phyloP scores from a whole-genome alignment of 352 stramenopile species.

The Globisporangium parvum region DNA sequence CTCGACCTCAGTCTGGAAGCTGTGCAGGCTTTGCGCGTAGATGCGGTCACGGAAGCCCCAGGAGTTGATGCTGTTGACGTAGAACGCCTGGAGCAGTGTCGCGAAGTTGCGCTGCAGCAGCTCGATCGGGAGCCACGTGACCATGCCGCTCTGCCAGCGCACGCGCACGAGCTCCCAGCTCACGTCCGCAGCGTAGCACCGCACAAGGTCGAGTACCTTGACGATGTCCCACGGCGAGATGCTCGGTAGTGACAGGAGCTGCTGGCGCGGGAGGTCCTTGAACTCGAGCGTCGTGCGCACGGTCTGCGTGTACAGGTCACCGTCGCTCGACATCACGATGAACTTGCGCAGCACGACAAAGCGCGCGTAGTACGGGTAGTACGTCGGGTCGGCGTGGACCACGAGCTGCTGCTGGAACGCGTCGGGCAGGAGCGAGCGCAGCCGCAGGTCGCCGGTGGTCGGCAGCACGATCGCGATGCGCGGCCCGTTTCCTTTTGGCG shows the following conservation, averaged over 20 bases:
- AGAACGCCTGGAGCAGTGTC: slow-evolving; percentile 64
- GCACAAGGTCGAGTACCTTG: slow-evolving; percentile 67
- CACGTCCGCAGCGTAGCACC: slow-evolving; percentile 38
- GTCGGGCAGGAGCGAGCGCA: slow-evolving; percentile 38
- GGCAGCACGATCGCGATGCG: slow-evolving; percentile 45
- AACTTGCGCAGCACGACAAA: slow-evolving; percentile 65
- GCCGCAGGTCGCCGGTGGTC: slow-evolving; percentile 43
- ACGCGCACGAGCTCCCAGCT: slow-evolving; percentile 66
- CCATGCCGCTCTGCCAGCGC: slow-evolving; percentile 56
- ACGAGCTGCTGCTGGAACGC: slow-evolving; percentile 41
- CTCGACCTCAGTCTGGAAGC: slow-evolving; percentile 58
- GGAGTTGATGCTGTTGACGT: slow-evolving; percentile 73
- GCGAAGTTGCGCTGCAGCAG: slow-evolving; percentile 35
- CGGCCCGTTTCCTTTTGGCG: slow-evolving; percentile 21
- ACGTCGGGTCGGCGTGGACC: slow-evolving; percentile 43
- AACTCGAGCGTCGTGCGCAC: slow-evolving; percentile 25
- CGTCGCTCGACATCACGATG: slow-evolving; percentile 65
- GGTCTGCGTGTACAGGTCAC: slow-evolving; percentile 58
- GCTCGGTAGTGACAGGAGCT: slow-evolving; percentile 47
- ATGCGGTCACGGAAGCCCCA: slow-evolving; percentile 54
- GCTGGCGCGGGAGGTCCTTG: slow-evolving; percentile 31
- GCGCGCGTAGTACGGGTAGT: slow-evolving; percentile 37
- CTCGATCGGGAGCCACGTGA: slow-evolving; percentile 65
- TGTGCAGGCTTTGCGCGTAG: slow-evolving; percentile 24
- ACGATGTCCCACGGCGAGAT: slow-evolving; percentile 47